A percentile compares a stretch with the other conserved stretches of the same genome.
phyloP scores from a whole-genome alignment of 345 rosid species.

The Eucalyptus cloeziana region DNA sequence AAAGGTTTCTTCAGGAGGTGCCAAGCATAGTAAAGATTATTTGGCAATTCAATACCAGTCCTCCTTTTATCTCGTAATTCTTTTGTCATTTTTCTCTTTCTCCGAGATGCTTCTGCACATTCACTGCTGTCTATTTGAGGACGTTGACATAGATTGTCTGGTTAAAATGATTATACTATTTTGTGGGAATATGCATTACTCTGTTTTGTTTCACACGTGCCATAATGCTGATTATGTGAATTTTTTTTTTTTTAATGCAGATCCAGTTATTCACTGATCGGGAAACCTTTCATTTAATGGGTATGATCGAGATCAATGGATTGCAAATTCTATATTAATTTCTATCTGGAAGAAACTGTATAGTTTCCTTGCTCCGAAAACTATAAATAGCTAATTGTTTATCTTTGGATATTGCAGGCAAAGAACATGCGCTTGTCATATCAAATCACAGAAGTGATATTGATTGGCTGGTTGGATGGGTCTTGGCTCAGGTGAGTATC shows the following conservation, averaged over 20 bases:
- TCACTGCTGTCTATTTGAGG: not conserved
- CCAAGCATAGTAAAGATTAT: not conserved
- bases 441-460: conserved; percentile 88
- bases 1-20: not conserved
- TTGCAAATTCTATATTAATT: not conserved
- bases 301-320: conserved; percentile 17
- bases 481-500: conserved; percentile 69
- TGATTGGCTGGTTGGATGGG: conserved; percentile 98
- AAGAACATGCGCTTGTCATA: conserved; percentile 78
- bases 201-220: not conserved
- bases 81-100: not conserved
- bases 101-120: not conserved
- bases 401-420: conserved; percentile 31
- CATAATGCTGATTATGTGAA: not conserved
- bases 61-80: not conserved
- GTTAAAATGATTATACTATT: not conserved
- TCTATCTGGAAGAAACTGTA: not conserved
- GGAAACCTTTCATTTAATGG: conserved; percentile 67
- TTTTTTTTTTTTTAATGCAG: conserved; percentile 24
- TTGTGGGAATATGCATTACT: not conserved
- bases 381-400: not conserved
- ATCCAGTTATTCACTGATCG: conserved; percentile 60
- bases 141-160: not conserved
- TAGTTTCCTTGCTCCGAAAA: not conserved
- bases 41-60: not conserved